phyloP scores from a whole-genome alignment of 106 monocot genomes.

The Vanilla planifolia region DNA sequence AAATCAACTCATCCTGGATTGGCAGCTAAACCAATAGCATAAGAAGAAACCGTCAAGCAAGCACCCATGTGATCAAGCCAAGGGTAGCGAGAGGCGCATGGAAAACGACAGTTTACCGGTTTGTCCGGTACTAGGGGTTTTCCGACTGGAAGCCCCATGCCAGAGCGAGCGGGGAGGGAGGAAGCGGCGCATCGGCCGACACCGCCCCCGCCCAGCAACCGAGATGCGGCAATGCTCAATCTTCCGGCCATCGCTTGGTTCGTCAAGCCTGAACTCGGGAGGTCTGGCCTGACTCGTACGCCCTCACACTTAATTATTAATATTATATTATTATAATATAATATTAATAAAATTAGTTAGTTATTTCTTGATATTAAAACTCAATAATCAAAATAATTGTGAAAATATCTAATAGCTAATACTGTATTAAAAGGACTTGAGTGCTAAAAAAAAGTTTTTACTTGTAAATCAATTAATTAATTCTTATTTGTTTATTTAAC shows the following conservation, averaged over 20 bases:
- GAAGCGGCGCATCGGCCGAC: constrained; percentile 33
- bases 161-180: constrained; percentile 60
- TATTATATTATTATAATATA: too few species aligned
- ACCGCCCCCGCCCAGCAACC: constrained; percentile 52
- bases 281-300: too few species aligned
- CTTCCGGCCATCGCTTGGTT: constrained; percentile 46
- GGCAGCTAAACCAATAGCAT: constrained; percentile 35
- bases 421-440: too few species aligned
- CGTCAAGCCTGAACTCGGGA: too few species aligned
- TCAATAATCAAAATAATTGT: too few species aligned
- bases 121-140: constrained; percentile 83
- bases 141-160: constrained; percentile 95
- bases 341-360: too few species aligned
- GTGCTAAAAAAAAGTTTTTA: too few species aligned
- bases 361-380: too few species aligned
- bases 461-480: too few species aligned
- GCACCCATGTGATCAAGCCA: neutral
- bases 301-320: too few species aligned
- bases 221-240: constrained; percentile 55
- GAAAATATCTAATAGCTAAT: too few species aligned
- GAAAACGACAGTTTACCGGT: constrained; percentile 34
- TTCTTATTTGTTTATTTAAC: too few species aligned
- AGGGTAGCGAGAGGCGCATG: neutral
- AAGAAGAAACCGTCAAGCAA: neutral
- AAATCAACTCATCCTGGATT: constrained; percentile 64